Base-by-base conservation (phyloP, 2,329 filamentous ascomycete genomes). In the Fusarium hainanense region DNA sequence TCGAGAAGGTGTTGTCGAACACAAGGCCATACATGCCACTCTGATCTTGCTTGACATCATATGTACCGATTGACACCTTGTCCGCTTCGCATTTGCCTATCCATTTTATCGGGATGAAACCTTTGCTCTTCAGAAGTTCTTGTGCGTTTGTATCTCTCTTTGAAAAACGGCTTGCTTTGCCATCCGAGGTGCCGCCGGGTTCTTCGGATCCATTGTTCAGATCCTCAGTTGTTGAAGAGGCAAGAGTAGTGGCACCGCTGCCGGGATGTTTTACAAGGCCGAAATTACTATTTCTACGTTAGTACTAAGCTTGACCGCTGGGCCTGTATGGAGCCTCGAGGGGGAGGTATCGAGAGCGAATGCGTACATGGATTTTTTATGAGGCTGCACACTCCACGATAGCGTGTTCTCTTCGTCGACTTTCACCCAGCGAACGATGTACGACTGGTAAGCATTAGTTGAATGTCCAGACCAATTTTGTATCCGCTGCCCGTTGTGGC, bases 1-100 rank as follows among this genome's bases (percentile, higher is more conserved):
- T 98, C 64, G 94, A 97, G 79, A 99, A 99, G 28, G 96, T 99
- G 77, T 99, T 99, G 87, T 99, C 96, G 77, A 99, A 97, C 32
- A 98, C 93, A 66, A 99, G 85, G 59, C 94, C 96, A 78, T 97
- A 99, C 89, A 97, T 98, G 76, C 96, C 96, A 25, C 90, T 93
- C 69, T 96, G 89, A 34, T 89, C 89, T 10, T 83, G 76, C 1
- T 84, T 83, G 25, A 98, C 93, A 77, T 97, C 92, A 78, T 93
- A 93, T 21, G 91, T 96, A 32, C 95, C 96, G 79, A 95, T 93
- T 21, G 93, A 92, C 52, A 98, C 94, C 82, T 96, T 95, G 82
- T 98, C 95, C 40, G 96, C 94, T 81, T 98, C 95, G 79, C 94
- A 98, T 84, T 95, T 97, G 42, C 96, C 96, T 71, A 92, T 86